Evolutionary conservation across 768 basidiomycete genomes (phyloP).

Genomic region (Gloeophyllum trabeum): DNA sequence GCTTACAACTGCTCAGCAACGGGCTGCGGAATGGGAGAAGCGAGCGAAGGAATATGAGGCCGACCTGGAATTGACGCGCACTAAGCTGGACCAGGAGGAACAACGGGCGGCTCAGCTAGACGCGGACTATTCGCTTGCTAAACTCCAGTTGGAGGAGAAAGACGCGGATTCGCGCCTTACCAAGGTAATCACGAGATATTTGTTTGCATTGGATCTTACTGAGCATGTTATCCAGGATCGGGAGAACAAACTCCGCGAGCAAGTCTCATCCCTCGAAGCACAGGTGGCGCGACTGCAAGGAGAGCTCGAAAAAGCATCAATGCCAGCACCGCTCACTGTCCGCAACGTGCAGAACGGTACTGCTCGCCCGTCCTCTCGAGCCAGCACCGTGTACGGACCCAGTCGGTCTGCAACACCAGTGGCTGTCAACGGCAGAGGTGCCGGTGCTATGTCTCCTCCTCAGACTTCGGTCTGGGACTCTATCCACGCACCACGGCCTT

Average conservation of each 20-base stretch:
- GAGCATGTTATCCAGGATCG: constrained; percentile 63
- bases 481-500: constrained; percentile 36
- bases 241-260: constrained; percentile 57
- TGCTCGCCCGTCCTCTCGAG: constrained; percentile 64
- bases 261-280: constrained; percentile 49
- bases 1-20: constrained; percentile 64
- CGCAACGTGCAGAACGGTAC: constrained; percentile 34
- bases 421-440: constrained; percentile 22
- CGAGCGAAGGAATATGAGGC: constrained; percentile 62
- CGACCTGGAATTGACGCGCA: constrained; percentile 46
- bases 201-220: too few relatives aligned
- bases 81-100: constrained; percentile 57
- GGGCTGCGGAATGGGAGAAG: constrained; percentile 73
- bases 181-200: constrained; percentile 34
- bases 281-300: constrained; percentile 45
- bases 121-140: constrained; percentile 55
- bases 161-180: constrained; percentile 59
- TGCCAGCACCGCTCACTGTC: constrained; percentile 14
- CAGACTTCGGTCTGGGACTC: constrained; percentile 63
- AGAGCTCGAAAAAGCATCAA: constrained; percentile 42
- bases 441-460: constrained; percentile 33
- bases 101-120: constrained; percentile 56
- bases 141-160: constrained; percentile 64
- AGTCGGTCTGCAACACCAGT: constrained; percentile 42
- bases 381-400: constrained; percentile 47